These are phyloP conservation scores for Suillus subaureus DNA, from an alignment of 768 basidiomycete species.

Conservation along the genomic window DNA sequence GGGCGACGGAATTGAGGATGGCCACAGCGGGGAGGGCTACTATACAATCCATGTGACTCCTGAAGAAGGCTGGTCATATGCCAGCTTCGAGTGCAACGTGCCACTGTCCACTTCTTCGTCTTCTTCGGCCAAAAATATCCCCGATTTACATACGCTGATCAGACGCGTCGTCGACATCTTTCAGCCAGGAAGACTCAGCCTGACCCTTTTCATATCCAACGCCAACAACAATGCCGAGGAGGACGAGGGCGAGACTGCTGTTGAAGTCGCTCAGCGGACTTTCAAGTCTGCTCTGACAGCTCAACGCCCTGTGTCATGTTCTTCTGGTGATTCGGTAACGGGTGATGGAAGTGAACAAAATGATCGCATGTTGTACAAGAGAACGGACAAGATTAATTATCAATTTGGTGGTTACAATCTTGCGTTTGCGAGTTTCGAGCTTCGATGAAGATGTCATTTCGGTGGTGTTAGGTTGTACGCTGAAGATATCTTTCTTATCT, in stretches of 20 bases:
- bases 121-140: constrained; percentile 46
- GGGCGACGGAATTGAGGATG: constrained; percentile 36
- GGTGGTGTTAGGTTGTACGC: constrained; percentile 16
- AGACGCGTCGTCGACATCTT: constrained; percentile 92
- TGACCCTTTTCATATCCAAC: constrained; percentile 90
- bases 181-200: constrained; percentile 79
- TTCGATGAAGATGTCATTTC: constrained; percentile 32
- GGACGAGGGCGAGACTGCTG: constrained; percentile 52
- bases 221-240: constrained; percentile 43
- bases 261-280: constrained; percentile 74
- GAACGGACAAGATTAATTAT: constrained; percentile 98
- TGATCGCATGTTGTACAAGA: constrained; percentile 53
- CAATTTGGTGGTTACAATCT: constrained; percentile 93
- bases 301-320: constrained; percentile 25
- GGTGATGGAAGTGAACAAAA: constrained; percentile 18
- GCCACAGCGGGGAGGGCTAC: constrained; percentile 74
- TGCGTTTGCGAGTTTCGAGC: constrained; percentile 86
- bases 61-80: constrained; percentile 97
- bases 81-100: constrained; percentile 99
- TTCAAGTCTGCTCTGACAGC: constrained; percentile 66
- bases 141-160: constrained; percentile 79
- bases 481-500: constrained; percentile 23
- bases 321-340: constrained; percentile 23
- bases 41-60: constrained; percentile 99
- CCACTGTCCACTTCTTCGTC: constrained; percentile 49